Evolutionary conservation across 139 green algal genomes (phyloP).

Genomic region (Zygnema cylindricum): DNA sequence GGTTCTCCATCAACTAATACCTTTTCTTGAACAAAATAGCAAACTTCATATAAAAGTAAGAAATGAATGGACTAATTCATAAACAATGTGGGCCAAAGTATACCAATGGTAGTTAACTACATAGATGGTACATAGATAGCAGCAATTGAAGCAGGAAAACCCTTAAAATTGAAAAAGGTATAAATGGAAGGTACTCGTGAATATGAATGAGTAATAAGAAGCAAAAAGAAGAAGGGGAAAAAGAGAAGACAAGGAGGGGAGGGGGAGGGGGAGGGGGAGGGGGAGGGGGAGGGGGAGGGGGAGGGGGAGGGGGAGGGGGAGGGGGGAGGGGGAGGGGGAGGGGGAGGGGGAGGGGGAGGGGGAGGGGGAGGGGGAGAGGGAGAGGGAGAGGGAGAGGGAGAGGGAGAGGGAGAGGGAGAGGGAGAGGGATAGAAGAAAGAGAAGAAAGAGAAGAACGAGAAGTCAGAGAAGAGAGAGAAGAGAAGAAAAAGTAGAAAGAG

Average conservation of each 20-base stretch:
- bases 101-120: too few relatives aligned
- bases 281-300: slow-evolving; percentile 9
- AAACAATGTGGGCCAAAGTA: too few relatives aligned
- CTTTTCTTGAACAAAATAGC: too few relatives aligned
- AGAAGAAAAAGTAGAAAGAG: not conserved
- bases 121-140: too few relatives aligned
- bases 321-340: not conserved
- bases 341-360: slow-evolving; percentile 19
- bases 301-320: not conserved
- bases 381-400: not conserved
- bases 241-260: slow-evolving; percentile 6
- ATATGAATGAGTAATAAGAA: too few relatives aligned
- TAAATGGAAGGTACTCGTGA: too few relatives aligned
- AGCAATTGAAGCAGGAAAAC: too few relatives aligned
- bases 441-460: not conserved
- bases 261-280: not conserved
- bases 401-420: not conserved
- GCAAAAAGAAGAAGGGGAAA: too few relatives aligned
- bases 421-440: not conserved
- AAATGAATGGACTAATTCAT: too few relatives aligned
- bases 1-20: too few relatives aligned
- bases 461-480: not conserved
- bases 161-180: too few relatives aligned
- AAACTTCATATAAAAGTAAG: too few relatives aligned
- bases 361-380: not conserved